Evolutionary conservation across 805 yeast species (phyloP), one percentile per base, ranked within the genome.

Genomic region (Ogataea pignaliae): DNA sequence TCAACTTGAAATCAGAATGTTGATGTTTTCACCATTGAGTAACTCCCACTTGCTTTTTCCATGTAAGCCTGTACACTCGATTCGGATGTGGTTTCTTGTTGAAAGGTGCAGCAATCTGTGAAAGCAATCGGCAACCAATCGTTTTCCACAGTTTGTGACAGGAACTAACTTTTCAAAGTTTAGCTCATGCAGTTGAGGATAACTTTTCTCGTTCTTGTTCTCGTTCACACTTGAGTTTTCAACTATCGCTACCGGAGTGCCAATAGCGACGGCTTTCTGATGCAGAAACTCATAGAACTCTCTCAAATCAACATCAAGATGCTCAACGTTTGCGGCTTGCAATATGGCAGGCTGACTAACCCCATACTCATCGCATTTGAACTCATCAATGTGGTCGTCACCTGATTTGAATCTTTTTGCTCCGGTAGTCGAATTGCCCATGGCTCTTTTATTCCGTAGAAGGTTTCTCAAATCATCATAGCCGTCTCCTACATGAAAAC

Each of bases 11-110:
- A 21, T 21, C 26, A 21, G 7, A 21, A 21, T 21, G 26, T 21
- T 21, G 29, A 57, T 50, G 32, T 52, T 52, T 14, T 42, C 45
- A 10, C 45, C 48, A 13, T 17, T 17, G 14, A 56, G 35, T 21
- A 46, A 17, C 15, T 55, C 59, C 62, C 62, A 58, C 37, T 53
- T 57, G 32, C 49, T 52, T 17, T 42, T 40, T 2, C 55, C 55
- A 15, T 45, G 16, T 8, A 46, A 44, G 2, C 40, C 48, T n/a
- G 44, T 33, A 10, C 49, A 37, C 15, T 48, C 52, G n/a, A 57
- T 9, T 9, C 40, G 40, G 3, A 52, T 37, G 29, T 38, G 14
- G 26, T 37, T 40, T 17, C 45, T 52, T 6, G 56, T 40, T 3
- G 53, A 47, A 14, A 56, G 34, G 15, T 50, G 51, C 6, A 58